Evolutionary conservation across 192 early-diverging fungal genomes (phyloP).

Genomic region (Podila verticillata): DNA sequence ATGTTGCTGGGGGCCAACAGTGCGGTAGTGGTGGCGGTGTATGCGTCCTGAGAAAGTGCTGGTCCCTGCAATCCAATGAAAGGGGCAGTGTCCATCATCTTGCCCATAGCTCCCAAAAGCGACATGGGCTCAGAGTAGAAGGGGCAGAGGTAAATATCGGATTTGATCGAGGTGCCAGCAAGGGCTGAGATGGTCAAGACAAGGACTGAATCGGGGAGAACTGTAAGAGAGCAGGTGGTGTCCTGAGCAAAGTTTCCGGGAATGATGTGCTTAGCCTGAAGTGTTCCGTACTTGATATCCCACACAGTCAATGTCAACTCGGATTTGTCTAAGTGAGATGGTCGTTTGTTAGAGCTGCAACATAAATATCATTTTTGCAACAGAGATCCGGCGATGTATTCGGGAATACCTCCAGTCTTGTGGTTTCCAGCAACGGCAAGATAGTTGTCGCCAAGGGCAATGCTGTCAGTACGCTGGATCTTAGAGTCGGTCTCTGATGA

Average conservation of each 20-base stretch:
- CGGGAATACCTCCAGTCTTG: conserved; percentile 16
- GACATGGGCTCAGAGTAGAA: conserved; percentile 62
- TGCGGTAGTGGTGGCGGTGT: conserved; percentile 27
- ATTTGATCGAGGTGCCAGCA: conserved; percentile 41
- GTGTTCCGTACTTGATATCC: conserved; percentile 62
- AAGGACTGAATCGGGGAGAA: conserved; percentile 53
- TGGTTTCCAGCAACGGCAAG: conserved; percentile 54
- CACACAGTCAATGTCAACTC: conserved; percentile 60
- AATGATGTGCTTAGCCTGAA: conserved; percentile 53
- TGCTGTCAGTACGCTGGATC: conserved; percentile 27
- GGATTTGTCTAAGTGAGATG: conserved; percentile 6
- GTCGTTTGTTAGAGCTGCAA: background rate
- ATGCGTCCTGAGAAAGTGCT: conserved; percentile 32
- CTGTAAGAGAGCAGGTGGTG: conserved; percentile 44
- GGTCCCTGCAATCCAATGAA: conserved; percentile 29
- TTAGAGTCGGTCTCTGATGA: conserved; percentile 12
- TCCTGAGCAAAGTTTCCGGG: conserved; percentile 20
- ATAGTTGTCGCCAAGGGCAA: conserved; percentile 55
- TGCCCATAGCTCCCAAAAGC: conserved; percentile 61
- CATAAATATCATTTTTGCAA: background rate
- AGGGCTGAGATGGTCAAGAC: conserved; percentile 48
- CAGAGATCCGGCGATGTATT: background rate
- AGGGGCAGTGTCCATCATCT: conserved; percentile 54
- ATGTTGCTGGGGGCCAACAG: conserved; percentile 21
- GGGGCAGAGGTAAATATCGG: conserved; percentile 53